Base-by-base conservation (phyloP, 352 stramenopile species). In the Ophiocytium majus region DNA sequence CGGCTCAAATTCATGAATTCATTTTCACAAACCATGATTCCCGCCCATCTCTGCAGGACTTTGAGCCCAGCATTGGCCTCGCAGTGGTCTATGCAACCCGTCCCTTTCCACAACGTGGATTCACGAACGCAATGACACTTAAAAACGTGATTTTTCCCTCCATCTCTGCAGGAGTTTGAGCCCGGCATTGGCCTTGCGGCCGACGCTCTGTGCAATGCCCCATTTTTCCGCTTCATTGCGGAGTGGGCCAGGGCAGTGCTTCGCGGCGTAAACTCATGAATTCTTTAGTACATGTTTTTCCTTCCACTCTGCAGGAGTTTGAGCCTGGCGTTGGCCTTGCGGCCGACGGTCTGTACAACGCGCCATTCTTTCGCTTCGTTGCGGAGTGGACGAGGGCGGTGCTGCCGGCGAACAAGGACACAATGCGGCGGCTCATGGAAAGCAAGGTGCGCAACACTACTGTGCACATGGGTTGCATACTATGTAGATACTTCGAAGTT, bases 331-430 rank as follows among this genome's bases (percentile, higher is more conserved):
- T 81, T 5, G 75, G 75, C 9, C 50, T 81, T 5, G 75, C 49
- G 1, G 50, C 9, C 1, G 75, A 81, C 49, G 75, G 31, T 9
- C 75, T 81, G 10, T 81, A 37, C 17, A 5, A 81, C 17, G 32
- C 75, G 31, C 75, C 75, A 49, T 36, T 81, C 19, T 81, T 81
- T 17, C 19, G 75, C 28, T 81, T 81, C 50, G 32, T 81, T 9
- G 32, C 50, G 37, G 75, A 81, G 5, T 81, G 75, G 75, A 81
- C 75, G 5, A 50, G 32, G 19, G 17, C 50, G 1, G 19, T 81
- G 23, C 37, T 28, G 49, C 10, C 19, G 5, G 37, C 75, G 1
- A 81, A 81, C 36, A 81, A 81, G 75, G 1, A 5, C 19, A 81
- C 1, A 1, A 17, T 81, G 1, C 37, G 49, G 36, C 10, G 50